Conservation (phyloP, 768 basidiomycete species). For the Russula brevipes region DNA sequence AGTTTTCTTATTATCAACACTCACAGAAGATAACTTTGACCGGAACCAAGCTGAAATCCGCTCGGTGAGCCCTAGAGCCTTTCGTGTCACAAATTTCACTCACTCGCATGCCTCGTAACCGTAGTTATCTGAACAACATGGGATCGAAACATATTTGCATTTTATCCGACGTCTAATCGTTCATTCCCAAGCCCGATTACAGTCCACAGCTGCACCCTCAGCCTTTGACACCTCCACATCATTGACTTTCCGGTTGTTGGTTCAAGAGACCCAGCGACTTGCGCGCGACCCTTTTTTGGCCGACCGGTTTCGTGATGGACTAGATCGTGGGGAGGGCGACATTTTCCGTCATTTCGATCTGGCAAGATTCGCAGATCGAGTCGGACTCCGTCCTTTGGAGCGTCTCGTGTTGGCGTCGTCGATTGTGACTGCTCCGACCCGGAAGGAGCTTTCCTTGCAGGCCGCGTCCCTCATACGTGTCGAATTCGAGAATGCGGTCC, state of each 20-base stretch:
- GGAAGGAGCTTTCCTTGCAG: conserved; percentile 52
- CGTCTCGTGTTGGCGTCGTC: conserved; percentile 71
- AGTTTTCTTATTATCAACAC: conserved; percentile 91
- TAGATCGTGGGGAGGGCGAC: conserved; percentile 84
- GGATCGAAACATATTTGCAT: conserved; percentile 94
- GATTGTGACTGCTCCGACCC: conserved; percentile 58
- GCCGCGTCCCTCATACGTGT: conserved; percentile 64
- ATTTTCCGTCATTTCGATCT: conserved; percentile 81
- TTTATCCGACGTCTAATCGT: conserved; percentile 95
- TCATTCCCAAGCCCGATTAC: conserved; percentile 71
- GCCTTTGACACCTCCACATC: conserved; percentile 70
- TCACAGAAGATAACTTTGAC: conserved; percentile 96
- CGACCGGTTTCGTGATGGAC: conserved; percentile 84
- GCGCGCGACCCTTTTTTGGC: conserved; percentile 87
- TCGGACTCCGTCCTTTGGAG: conserved; percentile 76
- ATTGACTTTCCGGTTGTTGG: conserved; percentile 77
- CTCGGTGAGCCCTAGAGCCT: conserved; percentile 57
- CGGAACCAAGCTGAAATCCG: conserved; percentile 92
- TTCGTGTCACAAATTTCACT: conserved; percentile 21
- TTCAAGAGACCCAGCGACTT: conserved; percentile 84
- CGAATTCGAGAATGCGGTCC: conserved; percentile 75
- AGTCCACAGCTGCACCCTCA: conserved; percentile 53
- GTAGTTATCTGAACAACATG: conserved; percentile 95
- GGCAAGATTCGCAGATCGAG: conserved; percentile 72
- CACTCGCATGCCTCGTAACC: conserved; percentile 21